These are phyloP conservation scores for Solanum megistacrolobum DNA, from an alignment of 257 asterid species.

Conservation along the genomic window DNA sequence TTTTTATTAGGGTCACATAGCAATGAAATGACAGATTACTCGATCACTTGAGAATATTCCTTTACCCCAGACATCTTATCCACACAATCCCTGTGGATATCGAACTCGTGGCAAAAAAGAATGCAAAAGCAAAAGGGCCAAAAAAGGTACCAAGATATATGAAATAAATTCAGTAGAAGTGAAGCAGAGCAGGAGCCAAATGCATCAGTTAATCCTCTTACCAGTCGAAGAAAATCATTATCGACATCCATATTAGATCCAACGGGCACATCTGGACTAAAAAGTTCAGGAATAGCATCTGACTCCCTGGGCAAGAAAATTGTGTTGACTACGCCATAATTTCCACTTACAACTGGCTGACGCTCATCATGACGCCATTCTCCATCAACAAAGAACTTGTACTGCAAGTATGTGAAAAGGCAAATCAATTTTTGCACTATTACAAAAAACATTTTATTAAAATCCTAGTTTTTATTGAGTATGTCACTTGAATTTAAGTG, in stretches of 20 bases:
- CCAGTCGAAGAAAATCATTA: conserved; percentile 42
- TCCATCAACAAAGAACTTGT: conserved; percentile 72
- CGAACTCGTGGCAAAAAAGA: background rate
- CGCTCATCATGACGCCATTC: conserved; percentile 81
- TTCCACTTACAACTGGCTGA: conserved; percentile 52
- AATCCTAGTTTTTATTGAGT: background rate
- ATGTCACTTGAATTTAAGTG: background rate
- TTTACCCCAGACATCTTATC: background rate
- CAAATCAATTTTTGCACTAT: background rate
- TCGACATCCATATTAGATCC: conserved; percentile 68
- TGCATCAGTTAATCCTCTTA: conserved; percentile 15
- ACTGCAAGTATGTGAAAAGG: conserved; percentile 28
- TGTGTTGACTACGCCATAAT: conserved; percentile 66
- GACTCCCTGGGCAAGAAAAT: conserved; percentile 54
- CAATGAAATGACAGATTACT: background rate
- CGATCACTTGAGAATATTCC: background rate
- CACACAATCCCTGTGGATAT: background rate
- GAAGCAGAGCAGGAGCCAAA: background rate
- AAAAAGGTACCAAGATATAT: background rate
- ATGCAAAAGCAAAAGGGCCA: background rate
- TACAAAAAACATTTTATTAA: background rate
- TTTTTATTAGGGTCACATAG: background rate
- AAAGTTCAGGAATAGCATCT: conserved; percentile 33
- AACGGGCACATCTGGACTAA: conserved; percentile 31
- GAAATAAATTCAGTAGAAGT: background rate